Conservation (phyloP, 805 yeast genomes). For the Jamesozyma rosinii region DNA sequence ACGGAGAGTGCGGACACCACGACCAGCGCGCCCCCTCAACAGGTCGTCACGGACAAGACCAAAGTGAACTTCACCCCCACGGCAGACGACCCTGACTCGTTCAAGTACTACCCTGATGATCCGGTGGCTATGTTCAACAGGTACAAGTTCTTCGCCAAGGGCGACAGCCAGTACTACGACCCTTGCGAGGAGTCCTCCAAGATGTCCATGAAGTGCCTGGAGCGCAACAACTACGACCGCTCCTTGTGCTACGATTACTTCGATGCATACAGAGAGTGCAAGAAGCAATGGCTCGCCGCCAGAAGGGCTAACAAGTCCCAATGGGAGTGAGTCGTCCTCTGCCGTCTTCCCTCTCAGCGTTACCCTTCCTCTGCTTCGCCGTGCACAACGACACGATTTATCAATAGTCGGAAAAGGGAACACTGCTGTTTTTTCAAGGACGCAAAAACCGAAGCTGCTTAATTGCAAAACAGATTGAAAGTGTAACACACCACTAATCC, state of each 20-base stretch:
- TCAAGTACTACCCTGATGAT: constrained; percentile 59
- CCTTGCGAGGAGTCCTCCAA: constrained; percentile 87
- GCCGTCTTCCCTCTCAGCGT: not conserved
- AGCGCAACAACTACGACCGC: constrained; percentile 63
- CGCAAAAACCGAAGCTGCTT: not conserved
- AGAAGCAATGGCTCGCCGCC: constrained; percentile 55
- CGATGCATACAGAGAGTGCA: constrained; percentile 88
- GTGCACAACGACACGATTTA: too few relatives aligned
- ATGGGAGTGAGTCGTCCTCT: constrained; percentile 19
- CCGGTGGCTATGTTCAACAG: constrained; percentile 68
- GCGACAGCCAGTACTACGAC: constrained; percentile 76
- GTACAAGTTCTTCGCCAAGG: constrained; percentile 61
- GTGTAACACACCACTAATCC: too few relatives aligned
- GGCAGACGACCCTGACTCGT: constrained; percentile 12
- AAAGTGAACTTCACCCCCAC: constrained; percentile 7
- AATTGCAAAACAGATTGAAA: too few relatives aligned
- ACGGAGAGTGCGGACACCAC: not conserved
- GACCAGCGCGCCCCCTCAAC: not conserved
- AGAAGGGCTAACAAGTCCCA: constrained; percentile 31
- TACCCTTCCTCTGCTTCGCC: not conserved
- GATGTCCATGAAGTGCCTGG: constrained; percentile 80
- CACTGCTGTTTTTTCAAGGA: not conserved
- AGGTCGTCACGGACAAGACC: constrained; percentile 1
- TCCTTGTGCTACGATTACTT: constrained; percentile 70
- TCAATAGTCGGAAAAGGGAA: too few relatives aligned